Base-by-base conservation (phyloP, 1,139 yeast genomes). In the Hyphopichia khmerensis region DNA sequence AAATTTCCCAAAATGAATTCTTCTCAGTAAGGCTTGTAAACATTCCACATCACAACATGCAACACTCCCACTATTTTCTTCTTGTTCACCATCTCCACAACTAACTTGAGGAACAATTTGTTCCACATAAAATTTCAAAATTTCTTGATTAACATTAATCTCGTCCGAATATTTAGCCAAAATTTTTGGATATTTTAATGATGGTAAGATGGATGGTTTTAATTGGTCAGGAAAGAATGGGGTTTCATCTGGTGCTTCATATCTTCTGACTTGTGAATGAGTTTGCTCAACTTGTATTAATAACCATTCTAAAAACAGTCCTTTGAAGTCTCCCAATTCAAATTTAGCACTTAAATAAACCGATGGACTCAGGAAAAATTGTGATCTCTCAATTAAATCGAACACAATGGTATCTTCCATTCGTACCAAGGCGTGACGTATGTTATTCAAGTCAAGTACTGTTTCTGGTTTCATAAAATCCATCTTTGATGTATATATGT, bases 391-490 rank as follows among this genome's bases (percentile, higher is more conserved):
- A 48, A 93, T 91, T 53, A 93, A 77, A 46, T 86, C 87, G 72
- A 91, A 93, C 49, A 93, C 87, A 55, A 93, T 90, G 9, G 97
- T 86, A 63, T 93, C 99, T 58, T 93, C 99, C 96, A 93, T 89
- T 41, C 96, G 80, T 36, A 90, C 84, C 42, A 93, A 72, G 17
- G 91, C 87, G 48, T 79, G 82, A 50, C 99, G 82, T 55, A 93
- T 93, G 63, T 93, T 90, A 55, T 72, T 72, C 48, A 93, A 72
- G 57, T 89, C 80, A 44, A 93, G 76, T 8, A 90, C 97, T 0
- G 96, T 80, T 36, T 84, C 86, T 13, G 96, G 95, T 51, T 82
- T 80, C 64, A 80, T 77, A 62, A 91, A 91, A 64, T 93, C 96
- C 97, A 93, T 90, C 35, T 40, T 59, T 47, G 30, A n/a, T 11